A percentile compares a stretch with the other conserved stretches of the same genome.
Evolutionary conservation across 805 yeast species (phyloP).

Genomic region (Kodamaea kaohsiungensis): DNA sequence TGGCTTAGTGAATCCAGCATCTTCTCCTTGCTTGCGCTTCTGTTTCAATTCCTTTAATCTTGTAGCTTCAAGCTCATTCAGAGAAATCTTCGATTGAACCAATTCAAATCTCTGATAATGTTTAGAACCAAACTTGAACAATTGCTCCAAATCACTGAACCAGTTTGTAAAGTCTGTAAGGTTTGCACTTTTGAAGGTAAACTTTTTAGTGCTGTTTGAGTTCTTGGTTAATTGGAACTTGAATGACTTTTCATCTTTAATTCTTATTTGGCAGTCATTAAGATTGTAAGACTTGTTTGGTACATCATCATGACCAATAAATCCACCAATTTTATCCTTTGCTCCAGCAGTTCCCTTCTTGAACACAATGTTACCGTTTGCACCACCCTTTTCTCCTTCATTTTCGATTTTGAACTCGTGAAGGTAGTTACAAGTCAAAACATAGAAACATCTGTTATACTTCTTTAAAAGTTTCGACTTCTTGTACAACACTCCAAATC

Average conservation of each 20-base stretch:
- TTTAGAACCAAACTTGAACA: conserved; percentile 45
- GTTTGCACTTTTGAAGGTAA: conserved; percentile 47
- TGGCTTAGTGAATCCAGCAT: neutral
- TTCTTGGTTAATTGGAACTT: conserved; percentile 36
- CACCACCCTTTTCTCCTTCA: conserved; percentile 13
- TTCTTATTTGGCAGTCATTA: conserved; percentile 34
- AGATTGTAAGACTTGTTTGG: conserved; percentile 44
- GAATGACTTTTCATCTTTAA: conserved; percentile 33
- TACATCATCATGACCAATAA: conserved; percentile 40
- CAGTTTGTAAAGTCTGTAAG: conserved; percentile 49
- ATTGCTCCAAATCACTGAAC: conserved; percentile 55
- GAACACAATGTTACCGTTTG: conserved; percentile 11
- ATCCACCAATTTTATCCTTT: conserved; percentile 41
- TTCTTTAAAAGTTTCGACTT: conserved; percentile 43
- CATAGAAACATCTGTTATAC: conserved; percentile 37
- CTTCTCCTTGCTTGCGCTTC: conserved; percentile 3
- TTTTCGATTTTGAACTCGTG: conserved; percentile 43
- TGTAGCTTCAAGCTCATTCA: conserved; percentile 16
- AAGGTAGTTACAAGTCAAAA: conserved; percentile 43
- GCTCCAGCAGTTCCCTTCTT: conserved; percentile 17
- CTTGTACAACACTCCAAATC: conserved; percentile 43
- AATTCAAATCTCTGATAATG: conserved; percentile 52
- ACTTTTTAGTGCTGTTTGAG: conserved; percentile 29
- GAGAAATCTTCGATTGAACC: conserved; percentile 43
- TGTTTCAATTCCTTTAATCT: conserved; percentile 9